Percentiles rank a stretch among this genome's conserved stretches.
These are phyloP conservation scores for Psidium friedrichsthalianum DNA, from an alignment of 345 rosid species.

Conservation along the genomic window DNA sequence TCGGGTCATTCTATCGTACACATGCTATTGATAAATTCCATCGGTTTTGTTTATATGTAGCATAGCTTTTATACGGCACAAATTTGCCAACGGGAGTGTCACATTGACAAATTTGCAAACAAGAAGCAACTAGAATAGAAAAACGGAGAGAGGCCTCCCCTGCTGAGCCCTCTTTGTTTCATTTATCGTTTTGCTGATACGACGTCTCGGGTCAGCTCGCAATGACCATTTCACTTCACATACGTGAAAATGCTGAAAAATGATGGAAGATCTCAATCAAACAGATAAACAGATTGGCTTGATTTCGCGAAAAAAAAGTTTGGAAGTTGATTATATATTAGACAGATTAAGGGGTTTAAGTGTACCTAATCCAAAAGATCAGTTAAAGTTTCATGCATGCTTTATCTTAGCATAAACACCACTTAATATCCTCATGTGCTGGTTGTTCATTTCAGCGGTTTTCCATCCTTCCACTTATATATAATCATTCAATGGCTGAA, in stretches of 20 bases:
- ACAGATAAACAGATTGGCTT: background rate
- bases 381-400: background rate
- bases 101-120: background rate
- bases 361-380: background rate
- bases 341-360: background rate
- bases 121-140: background rate
- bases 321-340: background rate
- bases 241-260: background rate
- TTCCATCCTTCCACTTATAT: background rate
- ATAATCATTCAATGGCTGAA: background rate
- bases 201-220: rapidly evolving
- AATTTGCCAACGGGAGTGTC: background rate
- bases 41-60: background rate
- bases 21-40: background rate
- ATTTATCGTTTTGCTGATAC: background rate
- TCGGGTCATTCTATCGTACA: background rate
- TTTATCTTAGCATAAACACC: background rate
- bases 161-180: background rate
- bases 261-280: background rate
- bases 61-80: background rate
- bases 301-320: background rate
- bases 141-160: background rate
- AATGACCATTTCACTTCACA: background rate
- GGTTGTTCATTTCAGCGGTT: background rate
- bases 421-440: background rate